Conservation (phyloP, 805 yeast species). For the Starmerella gropengiesseri region DNA sequence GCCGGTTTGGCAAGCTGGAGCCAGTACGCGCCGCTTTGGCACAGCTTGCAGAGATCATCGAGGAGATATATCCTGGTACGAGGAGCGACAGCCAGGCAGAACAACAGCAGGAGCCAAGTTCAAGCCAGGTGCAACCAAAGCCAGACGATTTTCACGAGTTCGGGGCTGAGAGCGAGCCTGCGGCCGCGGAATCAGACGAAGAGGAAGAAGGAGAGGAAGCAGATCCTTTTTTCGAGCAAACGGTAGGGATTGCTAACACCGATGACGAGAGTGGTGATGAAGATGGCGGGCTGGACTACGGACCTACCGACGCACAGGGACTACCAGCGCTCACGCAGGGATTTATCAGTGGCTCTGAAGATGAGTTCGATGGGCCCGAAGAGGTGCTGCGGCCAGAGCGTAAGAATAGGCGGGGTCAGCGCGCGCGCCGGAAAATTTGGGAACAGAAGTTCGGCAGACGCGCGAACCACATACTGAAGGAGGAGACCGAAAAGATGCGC, state of each 20-base stretch:
- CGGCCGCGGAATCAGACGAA: slow-evolving; percentile 15
- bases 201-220: slow-evolving; percentile 30
- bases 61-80: slow-evolving; percentile 8
- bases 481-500: slow-evolving; percentile 42
- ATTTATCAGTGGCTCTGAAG: slow-evolving; percentile 70
- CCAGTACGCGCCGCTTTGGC: slow-evolving; percentile 15
- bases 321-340: slow-evolving; percentile 42
- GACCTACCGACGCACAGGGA: slow-evolving; percentile 12
- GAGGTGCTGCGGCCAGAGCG: slow-evolving; percentile 31
- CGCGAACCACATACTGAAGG: slow-evolving; percentile 75
- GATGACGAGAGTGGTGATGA: slow-evolving; percentile 30
- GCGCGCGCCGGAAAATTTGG: slow-evolving; percentile 96
- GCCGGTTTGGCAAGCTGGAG: slow-evolving; percentile 31
- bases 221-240: slow-evolving; percentile 29
- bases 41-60: slow-evolving; percentile 7
- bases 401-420: slow-evolving; percentile 90
- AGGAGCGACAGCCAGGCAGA: neutral
- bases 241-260: slow-evolving; percentile 18
- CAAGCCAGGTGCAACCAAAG: neutral
- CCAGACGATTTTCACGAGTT: slow-evolving; percentile 10
- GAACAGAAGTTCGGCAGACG: slow-evolving; percentile 72
- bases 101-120: neutral
- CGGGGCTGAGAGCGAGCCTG: slow-evolving; percentile 11
- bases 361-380: slow-evolving; percentile 27
- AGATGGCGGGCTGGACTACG: slow-evolving; percentile 28